Evolutionary conservation across 495 filamentous ascomycete species (phyloP), one percentile per base, ranked within the genome.

Genomic region (Lasiosphaeriaceae sp.): DNA sequence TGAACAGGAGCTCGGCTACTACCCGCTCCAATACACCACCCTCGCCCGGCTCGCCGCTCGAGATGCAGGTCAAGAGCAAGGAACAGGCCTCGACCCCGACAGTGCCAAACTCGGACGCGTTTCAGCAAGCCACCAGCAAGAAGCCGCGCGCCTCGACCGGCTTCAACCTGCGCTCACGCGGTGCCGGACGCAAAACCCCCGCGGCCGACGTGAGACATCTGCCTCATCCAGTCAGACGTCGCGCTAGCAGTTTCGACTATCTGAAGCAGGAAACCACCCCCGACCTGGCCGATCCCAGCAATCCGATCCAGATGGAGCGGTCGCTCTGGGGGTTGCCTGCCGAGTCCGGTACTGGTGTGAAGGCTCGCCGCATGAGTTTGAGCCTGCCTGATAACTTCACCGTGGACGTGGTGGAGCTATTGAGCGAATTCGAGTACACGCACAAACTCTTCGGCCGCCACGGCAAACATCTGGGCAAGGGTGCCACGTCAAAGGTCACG

Each of bases 401-500:
- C 8, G 80, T 87, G 8, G 84, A 88, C 52, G 75, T 76, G n/a
- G 80, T 74, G 8, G 84, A 87, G 37, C 74, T 89, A 7, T 66
- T 73, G 34, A 71, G 77, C 23, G 85, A 86, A 59, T 89, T 79
- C 66, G 74, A 81, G 49, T 83, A 80, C 56, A 71, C 78, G 55
- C 80, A 81, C 65, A 78, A 80, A 61, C 65, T 86, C 22, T 69
- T 85, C 5, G 82, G 83, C 11, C 77, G 77, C 21, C 79, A 83
- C 55, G 80, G 81, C 54, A 87, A 87, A 71, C 77, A 77, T 65
- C 73, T 90, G 20, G 89, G 87, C 34, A 86, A 84, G 65, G 88
- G 88, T 35, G 86, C 87, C 8, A 89, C 87, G 2, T 86, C 87
- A 39, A 82, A 84, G 31, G 88, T 92, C 16, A 86, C 79, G 45